phyloP scores from a whole-genome alignment of 2,329 filamentous ascomycete genomes.

The Acrocalymma vagum region DNA sequence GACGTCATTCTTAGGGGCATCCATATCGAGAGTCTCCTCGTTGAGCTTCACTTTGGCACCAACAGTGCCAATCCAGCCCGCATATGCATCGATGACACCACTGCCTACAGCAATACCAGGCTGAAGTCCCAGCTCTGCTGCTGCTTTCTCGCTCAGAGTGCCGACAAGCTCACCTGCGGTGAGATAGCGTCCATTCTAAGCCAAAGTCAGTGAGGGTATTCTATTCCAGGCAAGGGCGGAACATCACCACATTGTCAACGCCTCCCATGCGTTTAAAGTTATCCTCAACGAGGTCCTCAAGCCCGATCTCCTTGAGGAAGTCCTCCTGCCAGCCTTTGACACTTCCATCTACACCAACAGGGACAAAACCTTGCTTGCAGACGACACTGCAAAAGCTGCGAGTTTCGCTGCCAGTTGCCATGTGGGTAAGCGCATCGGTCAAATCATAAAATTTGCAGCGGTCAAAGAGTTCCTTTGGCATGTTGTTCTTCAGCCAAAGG shows the following conservation, averaged over 20 bases:
- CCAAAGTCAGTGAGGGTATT: constrained; percentile 38
- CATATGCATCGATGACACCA: constrained; percentile 97
- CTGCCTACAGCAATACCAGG: constrained; percentile 91
- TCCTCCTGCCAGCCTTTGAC: constrained; percentile 99
- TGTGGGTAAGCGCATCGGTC: constrained; percentile 89
- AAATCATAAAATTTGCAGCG: constrained; percentile 98
- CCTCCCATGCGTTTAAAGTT: constrained; percentile 94
- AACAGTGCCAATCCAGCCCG: constrained; percentile 98
- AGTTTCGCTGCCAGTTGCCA: constrained; percentile 91
- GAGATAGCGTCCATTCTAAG: constrained; percentile 90
- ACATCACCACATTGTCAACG: constrained; percentile 90
- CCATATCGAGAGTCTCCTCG: constrained; percentile 71
- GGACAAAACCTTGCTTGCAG: constrained; percentile 96
- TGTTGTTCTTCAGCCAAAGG: constrained; percentile 97
- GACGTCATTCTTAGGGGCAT: constrained; percentile 81
- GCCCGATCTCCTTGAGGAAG: constrained; percentile 85
- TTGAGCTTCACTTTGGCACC: constrained; percentile 88
- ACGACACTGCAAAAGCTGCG: constrained; percentile 95
- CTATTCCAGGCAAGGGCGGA: constrained; percentile 24
- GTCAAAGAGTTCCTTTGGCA: constrained; percentile 89
- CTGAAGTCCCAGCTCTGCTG: constrained; percentile 81
- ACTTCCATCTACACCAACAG: constrained; percentile 95
- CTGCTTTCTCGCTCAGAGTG: constrained; percentile 82
- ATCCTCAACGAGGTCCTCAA: constrained; percentile 84
- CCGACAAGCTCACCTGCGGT: constrained; percentile 94